Base-by-base conservation (phyloP, 1,139 yeast genomes). In the Geotrichum histeridarum region DNA sequence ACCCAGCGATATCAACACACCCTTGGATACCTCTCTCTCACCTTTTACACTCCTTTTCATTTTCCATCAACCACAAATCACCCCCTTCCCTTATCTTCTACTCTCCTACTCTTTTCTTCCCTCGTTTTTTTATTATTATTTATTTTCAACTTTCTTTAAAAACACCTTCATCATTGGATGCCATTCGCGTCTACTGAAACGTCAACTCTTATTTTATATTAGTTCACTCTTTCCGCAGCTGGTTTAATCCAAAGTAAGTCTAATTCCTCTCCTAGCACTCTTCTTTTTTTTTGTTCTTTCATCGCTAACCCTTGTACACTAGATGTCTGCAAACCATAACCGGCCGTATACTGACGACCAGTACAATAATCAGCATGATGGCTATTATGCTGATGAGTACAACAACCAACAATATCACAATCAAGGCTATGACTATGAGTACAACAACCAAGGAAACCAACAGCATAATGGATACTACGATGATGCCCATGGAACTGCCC, bases 381-480 rank as follows among this genome's bases (percentile, higher is more conserved):
- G 64, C 43, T 61, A 63, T 55, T 61, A 64, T 50, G 60, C 58
- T 51, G 63, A 63, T 45, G 63, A 61, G 42, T 59, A 62, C 55
- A 53, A 52, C 41, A 42, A 59, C 27, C 59, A 64, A 48, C 68
- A 64, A 42, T 63, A 63, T 54, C 66, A 63, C 45, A 66, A 67
- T 48, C 73, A 70, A 55, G 77, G 69, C 52, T 73, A 73, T 54
- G 70, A 67, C 37, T 61, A 63, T 50, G 62, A 63, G 48, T 60
- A 63, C 60, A 52, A 53, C 17, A 53, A 51, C 12, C 60, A 60
- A 51, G 62, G 52, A 22, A 59, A 62, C 53, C 59, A 62, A 47
- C 59, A 64, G 47, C 67, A 68, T 41, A n/a, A n/a, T n/a, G 70
- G 66, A 58, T 64, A 69, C 53, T 64, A 68, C 50, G 68, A 68